A percentile compares a stretch with the other conserved stretches of the same genome.
Conservation (phyloP, 2,329 filamentous ascomycete species). For the Colletotrichum endophyticum region DNA sequence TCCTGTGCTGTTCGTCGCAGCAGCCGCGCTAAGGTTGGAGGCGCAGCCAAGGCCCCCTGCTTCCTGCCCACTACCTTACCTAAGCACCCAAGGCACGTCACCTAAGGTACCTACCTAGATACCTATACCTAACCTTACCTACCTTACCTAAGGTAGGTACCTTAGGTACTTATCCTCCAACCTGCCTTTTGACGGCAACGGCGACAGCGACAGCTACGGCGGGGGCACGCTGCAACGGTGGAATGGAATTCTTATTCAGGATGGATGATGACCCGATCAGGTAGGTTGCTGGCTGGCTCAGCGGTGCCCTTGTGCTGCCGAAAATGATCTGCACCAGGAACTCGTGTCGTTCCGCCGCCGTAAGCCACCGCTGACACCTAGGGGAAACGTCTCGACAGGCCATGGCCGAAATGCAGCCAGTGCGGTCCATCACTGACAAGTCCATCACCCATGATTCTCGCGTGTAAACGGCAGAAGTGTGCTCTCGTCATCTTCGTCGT, state of each 20-base stretch:
- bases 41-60: background rate
- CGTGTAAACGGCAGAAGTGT: background rate
- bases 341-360: conserved; percentile 1
- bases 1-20: background rate
- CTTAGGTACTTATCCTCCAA: no score
- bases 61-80: background rate
- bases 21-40: background rate
- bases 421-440: background rate
- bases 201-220: background rate
- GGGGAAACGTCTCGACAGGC: background rate
- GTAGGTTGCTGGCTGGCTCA: background rate
- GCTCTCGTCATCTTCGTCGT: background rate
- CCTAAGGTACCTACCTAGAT: background rate
- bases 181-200: background rate
- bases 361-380: background rate
- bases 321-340: conserved; percentile 10
- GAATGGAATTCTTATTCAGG: background rate
- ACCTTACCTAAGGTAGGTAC: background rate
- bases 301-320: background rate
- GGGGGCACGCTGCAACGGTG: background rate
- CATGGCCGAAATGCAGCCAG: background rate
- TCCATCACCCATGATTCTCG: background rate
- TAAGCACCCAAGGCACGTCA: background rate
- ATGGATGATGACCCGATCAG: background rate
- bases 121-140: background rate